A percentile compares a stretch with the other conserved stretches of the same genome.
Evolutionary conservation across 768 basidiomycete species (phyloP).

Genomic region (Trametes cubensis): DNA sequence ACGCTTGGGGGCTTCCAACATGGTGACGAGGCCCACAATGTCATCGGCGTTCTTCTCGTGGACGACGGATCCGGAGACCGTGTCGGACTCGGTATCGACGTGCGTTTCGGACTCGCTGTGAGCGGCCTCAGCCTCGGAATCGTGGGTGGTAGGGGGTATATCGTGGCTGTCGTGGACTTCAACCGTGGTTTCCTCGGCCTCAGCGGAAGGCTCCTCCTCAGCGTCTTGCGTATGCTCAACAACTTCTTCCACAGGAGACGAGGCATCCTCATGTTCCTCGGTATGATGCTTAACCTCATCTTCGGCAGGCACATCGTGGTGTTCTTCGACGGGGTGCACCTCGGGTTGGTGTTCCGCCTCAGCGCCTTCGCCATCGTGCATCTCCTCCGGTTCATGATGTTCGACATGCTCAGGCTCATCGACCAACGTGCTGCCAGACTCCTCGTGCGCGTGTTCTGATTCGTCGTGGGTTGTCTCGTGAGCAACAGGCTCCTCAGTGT

Average conservation of each 20-base stretch:
- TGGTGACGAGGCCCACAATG: constrained; percentile 66
- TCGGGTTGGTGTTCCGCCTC: constrained; percentile 12
- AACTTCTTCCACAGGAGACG: neutral
- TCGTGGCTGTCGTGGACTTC: constrained; percentile 2
- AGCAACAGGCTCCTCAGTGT: constrained; percentile 28
- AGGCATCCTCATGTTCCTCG: constrained; percentile 1
- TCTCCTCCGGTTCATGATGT: constrained; percentile 31
- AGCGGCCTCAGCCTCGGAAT: constrained; percentile 17
- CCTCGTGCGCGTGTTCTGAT: constrained; percentile 25
- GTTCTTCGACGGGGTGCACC: constrained; percentile 17
- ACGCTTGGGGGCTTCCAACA: constrained; percentile 50
- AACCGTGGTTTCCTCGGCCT: constrained; percentile 11
- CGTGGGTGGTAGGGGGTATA: neutral
- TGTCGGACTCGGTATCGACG: constrained; percentile 26
- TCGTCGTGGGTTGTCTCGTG: constrained; percentile 19
- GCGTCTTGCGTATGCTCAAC: neutral
- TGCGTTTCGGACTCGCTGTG: constrained; percentile 20
- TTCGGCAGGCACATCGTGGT: neutral
- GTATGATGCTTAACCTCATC: neutral
- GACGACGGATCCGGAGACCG: constrained; percentile 26
- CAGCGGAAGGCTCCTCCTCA: neutral
- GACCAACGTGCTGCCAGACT: constrained; percentile 23
- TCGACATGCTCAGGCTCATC: constrained; percentile 25
- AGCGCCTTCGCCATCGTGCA: constrained; percentile 9
- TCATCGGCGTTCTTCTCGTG: constrained; percentile 40